Percentiles rank a stretch among this genome's conserved stretches.
Evolutionary conservation across 2,329 filamentous ascomycete genomes (phyloP).

Genomic region (Aspergillus sp.): DNA sequence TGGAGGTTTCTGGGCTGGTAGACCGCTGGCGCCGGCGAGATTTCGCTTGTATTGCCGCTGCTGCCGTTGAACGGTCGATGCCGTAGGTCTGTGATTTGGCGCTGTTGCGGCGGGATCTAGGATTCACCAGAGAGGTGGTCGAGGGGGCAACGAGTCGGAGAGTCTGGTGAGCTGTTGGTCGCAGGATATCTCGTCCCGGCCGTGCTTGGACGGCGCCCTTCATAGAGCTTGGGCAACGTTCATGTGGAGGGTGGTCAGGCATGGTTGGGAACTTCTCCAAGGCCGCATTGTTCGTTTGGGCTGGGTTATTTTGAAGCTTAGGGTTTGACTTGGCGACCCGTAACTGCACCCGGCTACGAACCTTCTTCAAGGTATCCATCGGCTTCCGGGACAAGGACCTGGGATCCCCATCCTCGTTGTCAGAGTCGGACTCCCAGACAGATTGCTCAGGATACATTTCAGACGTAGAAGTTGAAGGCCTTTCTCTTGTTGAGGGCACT

Average conservation of each 20-base stretch:
- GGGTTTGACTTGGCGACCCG: constrained; percentile 39
- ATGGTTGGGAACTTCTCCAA: constrained; percentile 32
- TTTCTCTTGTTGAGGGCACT: constrained; percentile 26
- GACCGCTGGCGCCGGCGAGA: constrained; percentile 33
- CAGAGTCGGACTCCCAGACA: constrained; percentile 43
- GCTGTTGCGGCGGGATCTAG: constrained; percentile 25
- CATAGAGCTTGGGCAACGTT: constrained; percentile 18
- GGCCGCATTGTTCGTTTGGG: constrained; percentile 15
- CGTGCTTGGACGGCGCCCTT: constrained; percentile 20
- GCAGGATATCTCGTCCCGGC: constrained; percentile 27
- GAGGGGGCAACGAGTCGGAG: constrained; percentile 39
- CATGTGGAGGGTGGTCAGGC: constrained; percentile 23
- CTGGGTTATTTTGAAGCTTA: constrained; percentile 28
- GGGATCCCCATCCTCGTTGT: constrained; percentile 34
- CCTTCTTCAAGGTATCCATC: constrained; percentile 42
- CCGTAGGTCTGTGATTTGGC: constrained; percentile 26
- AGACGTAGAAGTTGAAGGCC: constrained; percentile 35
- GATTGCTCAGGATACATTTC: constrained; percentile 38
- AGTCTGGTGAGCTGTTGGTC: constrained; percentile 28
- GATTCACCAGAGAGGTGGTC: constrained; percentile 32
- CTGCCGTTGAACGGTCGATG: constrained; percentile 36
- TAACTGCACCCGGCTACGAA: constrained; percentile 41
- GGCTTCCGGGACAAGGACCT: constrained; percentile 38
- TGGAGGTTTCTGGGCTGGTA: constrained; percentile 24
- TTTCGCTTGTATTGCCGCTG: constrained; percentile 38